Conservation (phyloP, 441 rosid genomes). For the Erodium trifolium region DNA sequence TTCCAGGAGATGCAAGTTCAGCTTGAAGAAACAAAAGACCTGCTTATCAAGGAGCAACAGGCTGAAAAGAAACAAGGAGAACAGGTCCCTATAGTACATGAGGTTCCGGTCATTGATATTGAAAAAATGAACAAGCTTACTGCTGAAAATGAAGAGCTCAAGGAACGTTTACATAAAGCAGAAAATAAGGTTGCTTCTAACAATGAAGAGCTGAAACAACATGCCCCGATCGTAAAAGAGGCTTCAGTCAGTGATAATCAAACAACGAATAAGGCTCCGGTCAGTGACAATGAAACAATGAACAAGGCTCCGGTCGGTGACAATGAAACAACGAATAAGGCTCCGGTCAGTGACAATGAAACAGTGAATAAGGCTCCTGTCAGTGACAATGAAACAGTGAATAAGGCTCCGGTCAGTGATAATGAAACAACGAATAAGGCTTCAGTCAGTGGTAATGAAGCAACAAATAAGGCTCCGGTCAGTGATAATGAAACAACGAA, state of each 20-base stretch:
- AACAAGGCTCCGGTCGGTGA: background rate
- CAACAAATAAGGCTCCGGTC: slow-evolving; percentile 21
- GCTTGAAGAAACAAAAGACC: slow-evolving; percentile 72
- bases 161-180: slow-evolving; percentile 32
- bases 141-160: slow-evolving; percentile 78
- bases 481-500: slow-evolving; percentile 25
- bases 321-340: slow-evolving; percentile 42
- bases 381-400: too few species aligned
- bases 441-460: background rate
- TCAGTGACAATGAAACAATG: too few species aligned
- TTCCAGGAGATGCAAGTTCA: slow-evolving; percentile 58
- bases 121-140: slow-evolving; percentile 52
- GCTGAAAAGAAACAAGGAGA: slow-evolving; percentile 35
- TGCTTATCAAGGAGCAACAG: slow-evolving; percentile 66
- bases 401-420: too few species aligned
- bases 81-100: slow-evolving; percentile 31
- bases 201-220: background rate
- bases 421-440: slow-evolving; percentile 18
- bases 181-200: background rate
- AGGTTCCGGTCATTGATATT: slow-evolving; percentile 45
- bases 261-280: too few species aligned
- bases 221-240: slow-evolving; percentile 33
- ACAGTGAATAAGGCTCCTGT: background rate
- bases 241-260: slow-evolving; percentile 15
- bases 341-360: slow-evolving; percentile 62